These are phyloP conservation scores for Daldinia sp. DNA, from an alignment of 2,329 filamentous ascomycete species.

Conservation along the genomic window DNA sequence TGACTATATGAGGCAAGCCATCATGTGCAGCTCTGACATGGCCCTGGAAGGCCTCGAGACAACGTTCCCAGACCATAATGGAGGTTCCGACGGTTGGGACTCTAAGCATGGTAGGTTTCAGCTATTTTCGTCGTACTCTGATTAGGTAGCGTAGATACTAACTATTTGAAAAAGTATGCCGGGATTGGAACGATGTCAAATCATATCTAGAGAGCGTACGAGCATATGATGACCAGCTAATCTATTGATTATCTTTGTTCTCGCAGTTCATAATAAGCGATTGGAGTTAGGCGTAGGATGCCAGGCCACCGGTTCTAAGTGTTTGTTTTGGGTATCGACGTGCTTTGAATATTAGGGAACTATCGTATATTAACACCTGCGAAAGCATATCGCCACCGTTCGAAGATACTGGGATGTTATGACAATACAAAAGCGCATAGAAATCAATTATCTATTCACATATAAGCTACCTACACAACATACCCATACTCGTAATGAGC, in stretches of 20 bases:
- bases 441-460: neutral
- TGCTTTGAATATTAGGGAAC: no score
- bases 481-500: neutral
- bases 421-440: neutral
- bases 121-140: neutral
- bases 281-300: constrained; percentile 1
- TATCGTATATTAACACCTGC: neutral
- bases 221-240: constrained; percentile 59
- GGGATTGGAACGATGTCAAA: constrained; percentile 58
- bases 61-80: constrained; percentile 61
- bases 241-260: constrained; percentile 51
- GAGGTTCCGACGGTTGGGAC: constrained; percentile 61
- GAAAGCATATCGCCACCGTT: neutral
- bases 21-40: constrained; percentile 61
- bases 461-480: neutral
- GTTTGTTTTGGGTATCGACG: no score
- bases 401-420: neutral
- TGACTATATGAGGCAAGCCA: constrained; percentile 61
- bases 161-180: constrained; percentile 54
- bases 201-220: constrained; percentile 59
- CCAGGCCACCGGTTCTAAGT: neutral
- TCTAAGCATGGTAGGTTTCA: constrained; percentile 57
- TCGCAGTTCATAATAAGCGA: neutral
- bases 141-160: constrained; percentile 4
- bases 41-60: constrained; percentile 61